These are phyloP conservation scores for Thermothelomyces thermophilus DNA, from an alignment of 2,329 filamentous ascomycete genomes.

Conservation along the genomic window DNA sequence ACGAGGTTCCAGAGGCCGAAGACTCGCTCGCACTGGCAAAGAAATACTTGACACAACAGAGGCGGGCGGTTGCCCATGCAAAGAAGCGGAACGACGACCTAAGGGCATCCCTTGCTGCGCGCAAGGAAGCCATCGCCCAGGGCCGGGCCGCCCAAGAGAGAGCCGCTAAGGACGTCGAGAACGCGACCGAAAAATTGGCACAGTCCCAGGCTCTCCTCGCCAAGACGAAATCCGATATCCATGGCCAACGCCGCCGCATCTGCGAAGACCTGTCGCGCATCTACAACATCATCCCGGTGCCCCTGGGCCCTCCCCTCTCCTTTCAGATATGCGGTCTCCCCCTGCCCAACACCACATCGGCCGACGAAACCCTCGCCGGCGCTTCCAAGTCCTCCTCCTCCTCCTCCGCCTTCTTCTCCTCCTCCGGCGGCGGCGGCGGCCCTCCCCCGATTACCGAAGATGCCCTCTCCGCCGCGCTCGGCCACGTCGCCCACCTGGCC, in stretches of 20 bases:
- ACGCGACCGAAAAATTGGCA: constrained; percentile 53
- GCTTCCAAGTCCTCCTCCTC: constrained; percentile 35
- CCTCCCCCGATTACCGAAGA: constrained; percentile 50
- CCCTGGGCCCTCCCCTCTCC: constrained; percentile 54
- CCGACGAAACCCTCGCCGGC: too few species aligned
- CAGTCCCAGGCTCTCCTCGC: constrained; percentile 50
- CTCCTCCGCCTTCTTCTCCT: constrained; percentile 38
- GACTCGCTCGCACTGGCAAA: constrained; percentile 43
- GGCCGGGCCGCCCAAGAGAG: constrained; percentile 55
- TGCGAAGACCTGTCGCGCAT: constrained; percentile 74
- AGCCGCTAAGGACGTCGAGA: constrained; percentile 54
- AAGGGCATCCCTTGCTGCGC: constrained; percentile 55
- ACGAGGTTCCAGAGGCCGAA: constrained; percentile 42
- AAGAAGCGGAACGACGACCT: constrained; percentile 61
- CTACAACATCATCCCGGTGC: constrained; percentile 67
- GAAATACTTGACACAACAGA: constrained; percentile 56
- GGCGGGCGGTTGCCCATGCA: constrained; percentile 57
- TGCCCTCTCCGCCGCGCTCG: constrained; percentile 70
- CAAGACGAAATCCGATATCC: constrained; percentile 64
- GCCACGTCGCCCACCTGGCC: constrained; percentile 69
- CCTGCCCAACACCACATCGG: constrained; percentile 65
- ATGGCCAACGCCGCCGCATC: constrained; percentile 80
- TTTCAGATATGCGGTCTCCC: constrained; percentile 78
- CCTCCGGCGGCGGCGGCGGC: constrained; percentile 47
- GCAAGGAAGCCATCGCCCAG: constrained; percentile 60